phyloP scores from a whole-genome alignment of 768 basidiomycete genomes.

The Rhizopogon vinicolor region DNA sequence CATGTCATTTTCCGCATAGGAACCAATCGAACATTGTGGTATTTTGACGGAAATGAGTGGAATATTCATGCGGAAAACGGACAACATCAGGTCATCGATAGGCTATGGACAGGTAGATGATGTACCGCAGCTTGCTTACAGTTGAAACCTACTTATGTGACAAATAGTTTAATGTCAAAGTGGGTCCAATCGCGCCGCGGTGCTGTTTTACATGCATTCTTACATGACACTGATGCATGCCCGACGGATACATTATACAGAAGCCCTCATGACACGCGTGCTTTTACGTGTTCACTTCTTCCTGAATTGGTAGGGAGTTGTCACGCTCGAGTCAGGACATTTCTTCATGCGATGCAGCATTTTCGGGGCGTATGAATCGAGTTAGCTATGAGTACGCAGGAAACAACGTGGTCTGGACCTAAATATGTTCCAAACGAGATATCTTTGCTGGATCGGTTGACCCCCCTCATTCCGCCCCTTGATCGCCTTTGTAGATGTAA shows the following conservation, averaged over 20 bases:
- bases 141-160: conserved; percentile 19
- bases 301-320: conserved; percentile 17
- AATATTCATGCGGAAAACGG: conserved; percentile 19
- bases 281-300: conserved; percentile 26
- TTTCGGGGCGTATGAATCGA: conserved; percentile 18
- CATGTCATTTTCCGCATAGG: conserved; percentile 31
- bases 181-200: conserved; percentile 18
- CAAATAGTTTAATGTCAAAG: conserved; percentile 13
- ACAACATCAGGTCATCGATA: conserved; percentile 22
- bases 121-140: conserved; percentile 1
- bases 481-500: conserved; percentile 28
- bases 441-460: conserved; percentile 15
- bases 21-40: conserved; percentile 23
- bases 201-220: conserved; percentile 17
- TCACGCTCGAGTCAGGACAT: conserved; percentile 17
- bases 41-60: conserved; percentile 33
- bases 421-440: conserved; percentile 20
- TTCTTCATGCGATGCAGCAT: conserved; percentile 25
- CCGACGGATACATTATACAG: conserved; percentile 18
- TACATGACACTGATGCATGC: conserved; percentile 16
- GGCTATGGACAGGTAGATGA: conserved; percentile 25
- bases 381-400: conserved; percentile 24
- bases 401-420: conserved; percentile 26
- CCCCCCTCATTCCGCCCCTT: conserved; percentile 23
- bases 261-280: conserved; percentile 15